Evolutionary conservation across 2,329 filamentous ascomycete species (phyloP).

Genomic region (Aspergillus vadensis): DNA sequence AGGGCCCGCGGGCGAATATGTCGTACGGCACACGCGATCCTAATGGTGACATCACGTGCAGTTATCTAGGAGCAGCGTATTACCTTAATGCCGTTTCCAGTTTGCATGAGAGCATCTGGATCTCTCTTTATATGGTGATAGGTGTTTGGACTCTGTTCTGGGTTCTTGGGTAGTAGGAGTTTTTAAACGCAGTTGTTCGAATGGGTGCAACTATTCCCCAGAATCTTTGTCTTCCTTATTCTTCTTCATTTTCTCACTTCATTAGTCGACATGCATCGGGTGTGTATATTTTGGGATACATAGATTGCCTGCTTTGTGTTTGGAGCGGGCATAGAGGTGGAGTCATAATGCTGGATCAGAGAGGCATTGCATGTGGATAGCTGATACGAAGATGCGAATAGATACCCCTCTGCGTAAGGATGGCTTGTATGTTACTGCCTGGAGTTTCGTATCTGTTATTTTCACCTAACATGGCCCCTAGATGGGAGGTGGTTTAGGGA

Average conservation of each 20-base stretch:
- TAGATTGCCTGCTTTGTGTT: neutral
- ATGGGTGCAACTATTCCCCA: no score
- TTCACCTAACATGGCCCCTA: no score
- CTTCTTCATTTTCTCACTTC: neutral
- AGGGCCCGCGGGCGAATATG: conserved; percentile 48
- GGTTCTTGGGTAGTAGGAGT: neutral
- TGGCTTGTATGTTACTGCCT: neutral
- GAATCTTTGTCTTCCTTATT: no score
- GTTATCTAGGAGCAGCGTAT: conserved; percentile 63
- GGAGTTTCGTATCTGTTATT: no score
- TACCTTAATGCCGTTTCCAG: conserved; percentile 39
- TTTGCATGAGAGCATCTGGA: neutral
- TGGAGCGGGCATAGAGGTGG: neutral
- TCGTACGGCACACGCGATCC: conserved; percentile 52
- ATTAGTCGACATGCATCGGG: no score
- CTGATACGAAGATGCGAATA: neutral
- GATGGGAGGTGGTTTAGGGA: no score
- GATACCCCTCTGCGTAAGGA: neutral
- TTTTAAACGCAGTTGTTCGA: no score
- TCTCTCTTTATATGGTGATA: conserved; percentile 5
- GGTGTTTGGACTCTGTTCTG: conserved; percentile 22
- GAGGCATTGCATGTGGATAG: neutral
- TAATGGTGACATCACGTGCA: conserved; percentile 55
- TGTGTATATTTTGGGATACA: neutral
- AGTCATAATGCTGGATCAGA: neutral